phyloP scores from a whole-genome alignment of 139 green algal species.

The Chlorella sp. region DNA sequence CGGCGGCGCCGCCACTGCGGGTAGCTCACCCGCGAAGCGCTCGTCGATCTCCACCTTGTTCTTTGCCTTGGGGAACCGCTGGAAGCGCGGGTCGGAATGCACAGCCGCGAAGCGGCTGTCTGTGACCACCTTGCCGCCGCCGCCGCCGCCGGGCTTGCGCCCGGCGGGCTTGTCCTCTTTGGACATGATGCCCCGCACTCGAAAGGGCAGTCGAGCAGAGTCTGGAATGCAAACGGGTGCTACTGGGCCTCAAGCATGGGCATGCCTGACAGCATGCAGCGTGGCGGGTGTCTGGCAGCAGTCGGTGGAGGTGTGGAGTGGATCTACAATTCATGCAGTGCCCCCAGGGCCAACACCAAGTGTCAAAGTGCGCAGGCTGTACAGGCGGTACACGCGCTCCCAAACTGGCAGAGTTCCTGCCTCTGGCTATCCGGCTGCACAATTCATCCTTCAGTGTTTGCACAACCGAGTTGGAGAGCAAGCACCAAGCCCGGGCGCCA shows the following conservation, averaged over 20 bases:
- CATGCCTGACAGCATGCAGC: not conserved
- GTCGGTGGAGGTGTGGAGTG: no score
- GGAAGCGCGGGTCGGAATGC: slow-evolving; percentile 89
- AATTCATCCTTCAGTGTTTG: no score
- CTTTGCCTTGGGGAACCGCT: slow-evolving; percentile 76
- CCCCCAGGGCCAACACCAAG: no score
- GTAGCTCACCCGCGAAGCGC: slow-evolving; percentile 76
- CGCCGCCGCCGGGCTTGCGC: not conserved
- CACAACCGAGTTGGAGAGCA: no score
- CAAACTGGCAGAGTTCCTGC: no score
- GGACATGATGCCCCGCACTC: slow-evolving; percentile 2
- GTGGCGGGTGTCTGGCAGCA: no score
- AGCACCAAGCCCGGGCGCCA: no score
- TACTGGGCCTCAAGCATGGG: no score
- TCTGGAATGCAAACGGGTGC: not conserved
- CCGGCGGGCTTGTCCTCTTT: slow-evolving; percentile 25
- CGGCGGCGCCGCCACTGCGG: not conserved
- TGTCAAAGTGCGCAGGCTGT: no score
- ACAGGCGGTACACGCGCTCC: no score
- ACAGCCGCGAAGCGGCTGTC: slow-evolving; percentile 84
- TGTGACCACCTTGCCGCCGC: slow-evolving; percentile 38
- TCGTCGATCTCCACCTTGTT: slow-evolving; percentile 86
- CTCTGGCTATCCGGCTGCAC: no score
- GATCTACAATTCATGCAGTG: not conserved
- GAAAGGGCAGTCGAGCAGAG: not conserved